These are phyloP conservation scores for Begonia peltatifolia DNA, from an alignment of 306 rosid species.

Conservation along the genomic window DNA sequence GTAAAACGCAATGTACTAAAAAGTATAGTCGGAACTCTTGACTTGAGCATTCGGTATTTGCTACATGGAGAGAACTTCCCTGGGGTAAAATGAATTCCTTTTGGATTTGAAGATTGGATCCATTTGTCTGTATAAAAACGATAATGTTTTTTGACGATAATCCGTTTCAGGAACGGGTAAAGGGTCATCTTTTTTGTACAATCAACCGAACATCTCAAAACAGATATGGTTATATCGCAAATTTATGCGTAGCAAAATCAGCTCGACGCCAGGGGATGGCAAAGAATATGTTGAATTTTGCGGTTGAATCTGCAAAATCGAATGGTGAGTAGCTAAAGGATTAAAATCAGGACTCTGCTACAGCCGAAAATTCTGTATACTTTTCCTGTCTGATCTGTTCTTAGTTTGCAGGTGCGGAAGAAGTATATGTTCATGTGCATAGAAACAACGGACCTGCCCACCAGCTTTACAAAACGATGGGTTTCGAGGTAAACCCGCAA, in stretches of 20 bases:
- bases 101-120: slow-evolving; percentile 1
- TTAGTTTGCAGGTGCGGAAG: slow-evolving; percentile 40
- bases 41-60: slow-evolving; percentile 51
- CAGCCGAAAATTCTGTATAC: slow-evolving; percentile 5
- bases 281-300: slow-evolving; percentile 69
- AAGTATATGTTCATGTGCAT: slow-evolving; percentile 65
- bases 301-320: slow-evolving; percentile 47
- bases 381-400: background rate
- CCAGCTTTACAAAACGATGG: slow-evolving; percentile 51
- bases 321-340: slow-evolving; percentile 25
- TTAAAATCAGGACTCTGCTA: background rate
- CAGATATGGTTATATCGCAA: slow-evolving; percentile 72
- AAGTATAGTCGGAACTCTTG: slow-evolving; percentile 87
- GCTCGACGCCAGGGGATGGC: slow-evolving; percentile 80
- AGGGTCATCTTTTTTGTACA: slow-evolving; percentile 40
- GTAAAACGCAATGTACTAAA: slow-evolving; percentile 41
- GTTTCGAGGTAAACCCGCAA: slow-evolving; percentile 51
- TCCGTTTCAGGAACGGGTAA: slow-evolving; percentile 45
- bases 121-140: slow-evolving; percentile 2
- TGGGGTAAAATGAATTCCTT: slow-evolving; percentile 37
- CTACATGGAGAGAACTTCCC: slow-evolving; percentile 86
- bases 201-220: slow-evolving; percentile 30
- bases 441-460: slow-evolving; percentile 44
- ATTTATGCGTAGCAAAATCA: slow-evolving; percentile 61
- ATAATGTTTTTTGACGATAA: slow-evolving; percentile 2